A percentile compares a stretch with the other conserved stretches of the same genome.
Conservation (phyloP, 148 eudicot genomes). For the Cornus controversa region DNA sequence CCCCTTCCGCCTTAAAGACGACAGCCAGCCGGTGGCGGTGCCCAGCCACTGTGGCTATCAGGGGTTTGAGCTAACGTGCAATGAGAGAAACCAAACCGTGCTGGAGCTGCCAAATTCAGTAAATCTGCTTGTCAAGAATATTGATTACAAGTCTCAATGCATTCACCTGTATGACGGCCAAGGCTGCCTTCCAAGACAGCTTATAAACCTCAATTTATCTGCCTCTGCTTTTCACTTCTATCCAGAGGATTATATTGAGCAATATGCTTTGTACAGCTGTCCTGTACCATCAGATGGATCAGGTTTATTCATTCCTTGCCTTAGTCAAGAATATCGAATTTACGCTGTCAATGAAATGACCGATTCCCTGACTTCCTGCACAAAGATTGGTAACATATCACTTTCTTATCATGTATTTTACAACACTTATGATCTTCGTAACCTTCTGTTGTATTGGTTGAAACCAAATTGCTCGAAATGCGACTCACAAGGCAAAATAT, state of each 20-base stretch:
- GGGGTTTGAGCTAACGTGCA: constrained; percentile 29
- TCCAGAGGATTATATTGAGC: no score
- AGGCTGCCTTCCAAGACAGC: constrained; percentile 3
- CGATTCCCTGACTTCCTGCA: no score
- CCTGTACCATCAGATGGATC: neutral
- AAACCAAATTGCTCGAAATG: no score
- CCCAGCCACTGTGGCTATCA: constrained; percentile 16
- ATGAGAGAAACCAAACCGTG: neutral
- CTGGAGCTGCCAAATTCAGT: neutral
- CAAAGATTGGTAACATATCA: no score
- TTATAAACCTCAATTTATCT: neutral
- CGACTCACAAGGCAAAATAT: no score
- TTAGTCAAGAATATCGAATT: neutral
- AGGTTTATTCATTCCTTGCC: neutral
- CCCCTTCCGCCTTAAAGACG: constrained; percentile 24
- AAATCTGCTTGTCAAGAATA: neutral
- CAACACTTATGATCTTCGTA: no score
- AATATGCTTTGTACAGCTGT: constrained; percentile 4
- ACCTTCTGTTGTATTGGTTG: no score
- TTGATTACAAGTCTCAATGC: neutral
- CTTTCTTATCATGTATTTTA: no score
- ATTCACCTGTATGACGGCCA: neutral
- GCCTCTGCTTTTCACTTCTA: neutral
- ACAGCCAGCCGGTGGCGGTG: neutral
- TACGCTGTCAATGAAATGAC: no score